These are phyloP conservation scores for Trichoderma sp. DNA, from an alignment of 2,329 filamentous ascomycete genomes.

Conservation along the genomic window DNA sequence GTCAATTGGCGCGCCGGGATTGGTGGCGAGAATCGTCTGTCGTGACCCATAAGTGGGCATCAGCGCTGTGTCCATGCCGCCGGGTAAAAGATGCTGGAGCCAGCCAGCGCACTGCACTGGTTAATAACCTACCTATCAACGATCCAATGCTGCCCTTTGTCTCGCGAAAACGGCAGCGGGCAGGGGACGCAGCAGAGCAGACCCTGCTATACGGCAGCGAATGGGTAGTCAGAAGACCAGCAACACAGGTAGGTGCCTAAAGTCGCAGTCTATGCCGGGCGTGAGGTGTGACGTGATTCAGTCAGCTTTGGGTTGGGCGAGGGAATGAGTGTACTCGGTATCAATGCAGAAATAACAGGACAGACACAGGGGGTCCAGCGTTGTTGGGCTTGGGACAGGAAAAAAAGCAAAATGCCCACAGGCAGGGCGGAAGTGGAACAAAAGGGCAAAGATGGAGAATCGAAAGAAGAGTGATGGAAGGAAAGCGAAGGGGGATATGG, in stretches of 20 bases:
- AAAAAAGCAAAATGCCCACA: not conserved
- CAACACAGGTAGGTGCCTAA: not conserved
- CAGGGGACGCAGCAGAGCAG: not conserved
- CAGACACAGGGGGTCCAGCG: not conserved
- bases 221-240: not conserved
- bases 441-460: not conserved
- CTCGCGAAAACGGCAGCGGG: not conserved
- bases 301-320: not conserved
- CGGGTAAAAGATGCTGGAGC: slow-evolving; percentile 6
- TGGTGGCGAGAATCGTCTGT: slow-evolving; percentile 18
- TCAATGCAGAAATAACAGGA: not conserved
- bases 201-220: not conserved
- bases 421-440: not conserved
- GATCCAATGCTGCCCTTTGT: not conserved
- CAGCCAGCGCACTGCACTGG: not conserved
- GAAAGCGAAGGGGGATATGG: not conserved
- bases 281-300: slow-evolving; percentile 14
- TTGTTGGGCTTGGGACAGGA: not conserved
- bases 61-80: slow-evolving; percentile 11
- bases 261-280: not conserved
- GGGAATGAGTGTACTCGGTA: not conserved
- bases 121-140: slow-evolving; percentile 1
- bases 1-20: slow-evolving; percentile 15
- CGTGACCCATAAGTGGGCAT: slow-evolving; percentile 18
- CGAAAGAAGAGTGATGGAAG: not conserved